phyloP scores from a whole-genome alignment of 768 basidiomycete species.

The Serendipita indica region DNA sequence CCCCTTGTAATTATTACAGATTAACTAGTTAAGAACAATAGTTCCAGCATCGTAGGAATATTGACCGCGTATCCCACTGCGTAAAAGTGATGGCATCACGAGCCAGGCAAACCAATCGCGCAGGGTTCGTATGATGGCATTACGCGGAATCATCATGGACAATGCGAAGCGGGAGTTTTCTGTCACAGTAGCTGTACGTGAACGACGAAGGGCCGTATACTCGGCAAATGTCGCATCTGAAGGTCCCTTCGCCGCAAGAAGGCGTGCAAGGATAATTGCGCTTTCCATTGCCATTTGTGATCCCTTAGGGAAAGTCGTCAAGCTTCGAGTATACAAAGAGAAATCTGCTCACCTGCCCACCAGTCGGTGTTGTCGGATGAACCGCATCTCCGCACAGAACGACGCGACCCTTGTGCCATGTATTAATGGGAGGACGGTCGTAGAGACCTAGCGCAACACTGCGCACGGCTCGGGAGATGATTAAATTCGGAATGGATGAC shows the following conservation, averaged over 20 bases:
- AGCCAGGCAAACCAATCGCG: background rate
- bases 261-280: background rate
- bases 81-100: background rate
- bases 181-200: background rate
- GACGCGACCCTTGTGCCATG: slow-evolving; percentile 30
- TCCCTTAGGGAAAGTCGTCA: too few species aligned
- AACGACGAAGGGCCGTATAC: background rate
- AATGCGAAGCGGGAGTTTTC: background rate
- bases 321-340: too few species aligned
- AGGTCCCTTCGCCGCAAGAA: background rate
- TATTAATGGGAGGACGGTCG: slow-evolving; percentile 28
- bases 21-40: background rate
- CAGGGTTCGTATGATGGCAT: background rate
- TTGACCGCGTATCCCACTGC: background rate
- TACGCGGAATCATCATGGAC: background rate
- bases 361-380: slow-evolving; percentile 30
- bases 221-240: background rate
- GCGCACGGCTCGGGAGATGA: background rate
- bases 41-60: background rate
- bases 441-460: slow-evolving; percentile 19
- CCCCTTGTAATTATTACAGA: background rate
- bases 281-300: background rate
- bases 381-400: slow-evolving; percentile 33
- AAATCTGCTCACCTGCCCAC: too few species aligned
- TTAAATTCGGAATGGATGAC: background rate